A percentile compares a stretch with the other conserved stretches of the same genome.
These are phyloP conservation scores for Setaria viridis DNA, from an alignment of 202 grass and related monocot genomes.

Conservation along the genomic window DNA sequence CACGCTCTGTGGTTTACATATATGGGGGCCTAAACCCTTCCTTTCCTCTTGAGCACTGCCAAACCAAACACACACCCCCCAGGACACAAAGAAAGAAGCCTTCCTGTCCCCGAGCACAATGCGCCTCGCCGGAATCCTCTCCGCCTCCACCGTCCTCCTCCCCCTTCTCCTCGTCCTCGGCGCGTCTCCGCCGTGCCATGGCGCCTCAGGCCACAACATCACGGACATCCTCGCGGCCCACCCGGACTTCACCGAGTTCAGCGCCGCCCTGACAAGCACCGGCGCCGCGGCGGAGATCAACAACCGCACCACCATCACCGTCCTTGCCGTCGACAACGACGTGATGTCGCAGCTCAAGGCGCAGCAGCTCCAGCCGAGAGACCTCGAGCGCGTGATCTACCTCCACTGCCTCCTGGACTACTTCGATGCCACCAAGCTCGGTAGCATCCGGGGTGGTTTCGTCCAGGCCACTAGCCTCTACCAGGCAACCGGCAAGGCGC, in stretches of 20 bases:
- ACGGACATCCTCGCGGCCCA: slow-evolving; percentile 54
- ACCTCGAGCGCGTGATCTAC: slow-evolving; percentile 44
- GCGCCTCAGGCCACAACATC: slow-evolving; percentile 46
- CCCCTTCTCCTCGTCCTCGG: slow-evolving; percentile 30
- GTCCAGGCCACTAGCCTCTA: slow-evolving; percentile 44
- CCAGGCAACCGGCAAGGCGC: slow-evolving; percentile 56
- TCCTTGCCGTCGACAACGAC: slow-evolving; percentile 58
- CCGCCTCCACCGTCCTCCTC: not conserved
- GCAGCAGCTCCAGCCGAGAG: slow-evolving; percentile 24
- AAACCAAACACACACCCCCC: not conserved
- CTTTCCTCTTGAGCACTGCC: not conserved
- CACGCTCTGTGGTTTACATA: not conserved
- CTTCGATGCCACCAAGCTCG: slow-evolving; percentile 59
- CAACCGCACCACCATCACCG: slow-evolving; percentile 50
- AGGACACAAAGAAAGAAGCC: not conserved
- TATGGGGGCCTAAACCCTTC: slow-evolving; percentile 13
- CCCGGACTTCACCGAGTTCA: slow-evolving; percentile 66
- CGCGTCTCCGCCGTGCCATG: slow-evolving; percentile 18
- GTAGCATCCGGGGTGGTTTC: slow-evolving; percentile 17
- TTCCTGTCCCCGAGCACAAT: not conserved
- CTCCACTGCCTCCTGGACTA: slow-evolving; percentile 71
- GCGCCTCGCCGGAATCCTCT: not conserved
- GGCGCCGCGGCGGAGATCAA: slow-evolving; percentile 65
- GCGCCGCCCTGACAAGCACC: slow-evolving; percentile 58
- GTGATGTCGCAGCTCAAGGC: slow-evolving; percentile 51